A percentile compares a stretch with the other conserved stretches of the same genome.
These are phyloP conservation scores for Sclerotinia trifoliorum DNA, from an alignment of 2,329 filamentous ascomycete genomes.

Conservation along the genomic window DNA sequence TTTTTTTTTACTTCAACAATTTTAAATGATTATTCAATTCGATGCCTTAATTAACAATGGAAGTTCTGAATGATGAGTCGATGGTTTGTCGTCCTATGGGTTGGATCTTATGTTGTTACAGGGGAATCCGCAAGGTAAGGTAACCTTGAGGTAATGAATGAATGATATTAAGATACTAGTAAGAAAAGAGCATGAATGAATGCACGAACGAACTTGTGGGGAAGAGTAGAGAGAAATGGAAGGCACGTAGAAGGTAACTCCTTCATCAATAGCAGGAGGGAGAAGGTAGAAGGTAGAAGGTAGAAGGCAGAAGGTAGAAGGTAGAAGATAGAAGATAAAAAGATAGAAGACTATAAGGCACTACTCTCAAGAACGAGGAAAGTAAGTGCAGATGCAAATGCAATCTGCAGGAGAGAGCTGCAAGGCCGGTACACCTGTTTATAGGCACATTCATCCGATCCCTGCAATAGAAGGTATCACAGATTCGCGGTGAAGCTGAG, in stretches of 20 bases:
- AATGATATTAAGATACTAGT: not conserved
- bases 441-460: not conserved
- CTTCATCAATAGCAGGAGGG: not conserved
- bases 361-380: not conserved
- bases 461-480: not conserved
- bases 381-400: not conserved
- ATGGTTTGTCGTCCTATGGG: not conserved
- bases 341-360: too few species aligned
- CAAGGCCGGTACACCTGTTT: constrained; percentile 13
- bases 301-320: not conserved
- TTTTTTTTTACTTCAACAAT: not conserved
- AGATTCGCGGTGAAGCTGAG: not conserved
- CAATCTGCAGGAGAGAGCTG: constrained; percentile 13
- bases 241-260: not conserved
- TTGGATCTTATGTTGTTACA: not conserved
- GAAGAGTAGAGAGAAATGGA: constrained; percentile 1
- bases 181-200: not conserved
- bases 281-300: not conserved
- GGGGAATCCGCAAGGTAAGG: not conserved
- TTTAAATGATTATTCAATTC: not conserved
- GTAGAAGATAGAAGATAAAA: not conserved
- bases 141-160: too few species aligned
- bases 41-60: not conserved
- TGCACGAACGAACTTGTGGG: not conserved
- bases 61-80: not conserved